Percentiles rank a stretch among this genome's conserved stretches.
Evolutionary conservation across 805 yeast genomes (phyloP).

Genomic region (Yamadazyma scolyti): DNA sequence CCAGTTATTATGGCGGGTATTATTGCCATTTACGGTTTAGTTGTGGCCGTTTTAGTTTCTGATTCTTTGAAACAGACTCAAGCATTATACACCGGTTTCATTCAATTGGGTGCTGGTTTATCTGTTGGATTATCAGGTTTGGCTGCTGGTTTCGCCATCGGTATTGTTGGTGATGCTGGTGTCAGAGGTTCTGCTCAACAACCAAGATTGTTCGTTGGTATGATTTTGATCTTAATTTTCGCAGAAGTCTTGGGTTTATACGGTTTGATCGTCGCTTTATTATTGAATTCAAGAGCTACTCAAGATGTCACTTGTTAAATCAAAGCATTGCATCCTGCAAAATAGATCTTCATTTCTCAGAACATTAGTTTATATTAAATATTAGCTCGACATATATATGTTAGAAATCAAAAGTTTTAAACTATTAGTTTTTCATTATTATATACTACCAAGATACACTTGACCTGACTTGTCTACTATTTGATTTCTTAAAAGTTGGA

Average conservation of each 20-base stretch:
- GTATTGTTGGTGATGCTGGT: constrained; percentile 99
- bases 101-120: constrained; percentile 97
- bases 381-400: too few species aligned
- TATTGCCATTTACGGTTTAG: constrained; percentile 96
- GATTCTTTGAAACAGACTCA: constrained; percentile 85
- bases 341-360: too few species aligned
- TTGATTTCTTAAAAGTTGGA: constrained; percentile 26
- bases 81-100: constrained; percentile 94
- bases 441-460: constrained; percentile 24
- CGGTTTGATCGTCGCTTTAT: constrained; percentile 96
- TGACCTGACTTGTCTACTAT: constrained; percentile 30
- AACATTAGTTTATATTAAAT: too few species aligned
- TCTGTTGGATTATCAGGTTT: constrained; percentile 96
- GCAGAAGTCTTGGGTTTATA: constrained; percentile 98
- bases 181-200: constrained; percentile 98
- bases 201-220: constrained; percentile 97
- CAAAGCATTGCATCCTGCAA: too few species aligned
- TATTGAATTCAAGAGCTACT: constrained; percentile 96
- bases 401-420: too few species aligned
- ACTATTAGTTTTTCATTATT: neutral
- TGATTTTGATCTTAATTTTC: constrained; percentile 96
- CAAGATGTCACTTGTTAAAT: constrained; percentile 80
- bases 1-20: constrained; percentile 99
- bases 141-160: constrained; percentile 99
- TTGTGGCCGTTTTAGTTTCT: constrained; percentile 91